These are phyloP conservation scores for Trypanosoma cruzi DNA, from an alignment of 208 protist genomes.

Conservation along the genomic window DNA sequence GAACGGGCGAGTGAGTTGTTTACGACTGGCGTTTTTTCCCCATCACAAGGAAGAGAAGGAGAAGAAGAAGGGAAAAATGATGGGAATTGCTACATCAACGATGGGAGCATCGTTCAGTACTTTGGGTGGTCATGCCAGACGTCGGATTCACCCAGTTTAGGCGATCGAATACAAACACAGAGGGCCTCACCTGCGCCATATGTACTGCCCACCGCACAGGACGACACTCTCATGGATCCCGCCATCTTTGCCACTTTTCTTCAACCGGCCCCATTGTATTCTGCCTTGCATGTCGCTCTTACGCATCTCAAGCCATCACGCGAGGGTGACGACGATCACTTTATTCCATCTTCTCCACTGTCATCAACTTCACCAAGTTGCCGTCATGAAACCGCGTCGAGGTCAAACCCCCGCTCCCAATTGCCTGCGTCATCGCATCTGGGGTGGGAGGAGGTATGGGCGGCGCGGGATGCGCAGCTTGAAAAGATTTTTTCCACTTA, in stretches of 20 bases:
- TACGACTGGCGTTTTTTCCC: neutral
- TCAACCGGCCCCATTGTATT: slow-evolving; percentile 8
- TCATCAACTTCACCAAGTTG: neutral
- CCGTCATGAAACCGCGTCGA: neutral
- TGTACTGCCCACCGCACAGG: too few species aligned
- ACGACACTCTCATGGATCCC: neutral
- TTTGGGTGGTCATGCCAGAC: neutral
- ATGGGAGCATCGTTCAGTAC: neutral
- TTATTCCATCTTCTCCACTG: neutral
- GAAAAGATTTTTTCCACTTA: slow-evolving; percentile 3
- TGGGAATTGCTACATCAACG: neutral
- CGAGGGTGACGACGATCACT: neutral
- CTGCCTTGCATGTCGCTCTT: slow-evolving; percentile 19
- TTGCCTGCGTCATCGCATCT: neutral
- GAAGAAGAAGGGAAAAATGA: neutral
- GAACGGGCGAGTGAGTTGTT: neutral
- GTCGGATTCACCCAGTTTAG: neutral
- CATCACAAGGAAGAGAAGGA: neutral
- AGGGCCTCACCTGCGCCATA: too few species aligned
- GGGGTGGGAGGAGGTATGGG: slow-evolving; percentile 17
- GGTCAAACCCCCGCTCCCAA: neutral
- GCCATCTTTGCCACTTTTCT: slow-evolving; percentile 1
- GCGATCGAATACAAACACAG: too few species aligned
- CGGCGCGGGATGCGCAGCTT: slow-evolving; percentile 12
- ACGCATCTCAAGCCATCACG: slow-evolving; percentile 8